A percentile compares a stretch with the other conserved stretches of the same genome.
phyloP scores from a whole-genome alignment of 108 stramenopile genomes.

The Discostella pseudostelligera region DNA sequence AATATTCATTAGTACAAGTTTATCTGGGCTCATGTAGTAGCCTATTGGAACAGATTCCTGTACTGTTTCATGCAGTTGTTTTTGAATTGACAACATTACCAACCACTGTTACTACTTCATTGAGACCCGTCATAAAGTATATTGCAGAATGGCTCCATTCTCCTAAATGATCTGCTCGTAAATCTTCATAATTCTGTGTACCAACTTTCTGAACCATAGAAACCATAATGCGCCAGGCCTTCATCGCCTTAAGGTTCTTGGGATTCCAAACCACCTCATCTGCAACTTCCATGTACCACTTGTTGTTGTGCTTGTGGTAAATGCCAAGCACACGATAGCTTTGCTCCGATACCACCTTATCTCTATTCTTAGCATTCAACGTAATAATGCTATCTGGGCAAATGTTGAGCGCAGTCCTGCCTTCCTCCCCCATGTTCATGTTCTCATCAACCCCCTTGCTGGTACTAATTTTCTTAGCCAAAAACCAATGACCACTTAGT shows the following conservation, averaged over 20 bases:
- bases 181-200: constrained; percentile 10
- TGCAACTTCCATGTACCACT: constrained; percentile 20
- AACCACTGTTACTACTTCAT: neutral
- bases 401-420: neutral
- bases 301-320: constrained; percentile 29
- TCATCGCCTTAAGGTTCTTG: constrained; percentile 11
- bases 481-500: too few species aligned
- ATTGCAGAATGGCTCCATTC: constrained; percentile 8
- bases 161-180: constrained; percentile 1
- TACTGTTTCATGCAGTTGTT: too few species aligned
- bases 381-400: neutral
- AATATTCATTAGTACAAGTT: too few species aligned
- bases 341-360: neutral
- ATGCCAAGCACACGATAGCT: constrained; percentile 29
- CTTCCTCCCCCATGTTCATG: neutral
- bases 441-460: neutral
- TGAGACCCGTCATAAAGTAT: constrained; percentile 2
- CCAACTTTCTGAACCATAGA: constrained; percentile 21
- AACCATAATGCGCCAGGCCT: neutral
- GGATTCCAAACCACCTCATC: neutral
- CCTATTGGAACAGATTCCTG: too few species aligned
- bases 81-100: too few species aligned
- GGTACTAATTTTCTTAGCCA: too few species aligned
- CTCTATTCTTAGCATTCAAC: too few species aligned
- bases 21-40: too few species aligned